Percentiles rank a stretch among this genome's conserved stretches.
Evolutionary conservation across 2,329 filamentous ascomycete species (phyloP).

Genomic region (Plectosphaerella cucumerina): DNA sequence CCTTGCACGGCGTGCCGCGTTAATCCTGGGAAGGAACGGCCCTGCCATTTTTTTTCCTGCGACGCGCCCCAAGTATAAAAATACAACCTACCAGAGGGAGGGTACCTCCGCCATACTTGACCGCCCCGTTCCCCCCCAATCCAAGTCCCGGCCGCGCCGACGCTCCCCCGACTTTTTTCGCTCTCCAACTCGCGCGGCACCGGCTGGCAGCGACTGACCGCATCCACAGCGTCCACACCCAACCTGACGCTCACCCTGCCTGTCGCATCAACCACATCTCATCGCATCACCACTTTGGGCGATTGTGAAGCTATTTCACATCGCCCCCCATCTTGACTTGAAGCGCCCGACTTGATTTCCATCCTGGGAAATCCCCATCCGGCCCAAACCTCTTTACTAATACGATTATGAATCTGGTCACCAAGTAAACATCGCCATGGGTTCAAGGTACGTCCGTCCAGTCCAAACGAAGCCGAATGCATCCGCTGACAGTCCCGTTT

Average conservation of each 20-base stretch:
- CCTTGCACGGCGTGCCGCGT: slow-evolving; percentile 1
- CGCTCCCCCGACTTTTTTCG: slow-evolving; percentile 7
- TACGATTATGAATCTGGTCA: neutral
- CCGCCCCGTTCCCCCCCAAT: slow-evolving; percentile 6
- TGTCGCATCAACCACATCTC: too few species aligned
- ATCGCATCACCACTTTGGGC: neutral
- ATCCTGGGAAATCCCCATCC: too few species aligned
- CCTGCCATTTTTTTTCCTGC: slow-evolving; percentile 1
- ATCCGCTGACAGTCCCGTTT: neutral
- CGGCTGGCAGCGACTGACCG: neutral
- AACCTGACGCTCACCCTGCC: neutral
- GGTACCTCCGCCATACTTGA: slow-evolving; percentile 5
- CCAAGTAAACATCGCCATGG: neutral
- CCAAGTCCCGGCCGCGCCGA: slow-evolving; percentile 8
- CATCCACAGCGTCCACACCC: too few species aligned
- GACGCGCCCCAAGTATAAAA: slow-evolving; percentile 13
- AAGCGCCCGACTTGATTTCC: too few species aligned
- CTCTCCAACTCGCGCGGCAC: neutral
- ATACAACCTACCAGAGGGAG: slow-evolving; percentile 10
- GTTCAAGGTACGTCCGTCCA: slow-evolving; percentile 2
- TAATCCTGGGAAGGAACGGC: slow-evolving; percentile 1
- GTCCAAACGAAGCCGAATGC: neutral
- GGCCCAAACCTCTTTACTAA: neutral
- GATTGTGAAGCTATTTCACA: neutral
- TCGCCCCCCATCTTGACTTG: too few species aligned